Evolutionary conservation across 2,329 filamentous ascomycete genomes (phyloP), one percentile per base, ranked within the genome.

Genomic region (Lachnellula hyalina): DNA sequence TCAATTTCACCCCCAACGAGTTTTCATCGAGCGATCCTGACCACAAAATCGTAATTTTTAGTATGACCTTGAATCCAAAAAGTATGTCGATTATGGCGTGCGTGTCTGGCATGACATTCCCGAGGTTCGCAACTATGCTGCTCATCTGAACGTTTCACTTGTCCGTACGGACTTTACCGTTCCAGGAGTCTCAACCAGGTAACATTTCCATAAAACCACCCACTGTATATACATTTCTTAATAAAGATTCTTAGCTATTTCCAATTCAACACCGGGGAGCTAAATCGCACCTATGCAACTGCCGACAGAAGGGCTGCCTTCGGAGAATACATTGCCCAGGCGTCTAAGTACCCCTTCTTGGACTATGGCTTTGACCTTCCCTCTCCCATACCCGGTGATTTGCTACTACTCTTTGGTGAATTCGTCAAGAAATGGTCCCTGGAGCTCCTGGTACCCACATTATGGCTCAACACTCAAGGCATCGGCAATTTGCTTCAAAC

Each of bases 391-490:
- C 57, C 60, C 8, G 47, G 49, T 3, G 57, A 62, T 35, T 51
- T 62, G 5, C 36, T 60, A 6, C 21, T 60, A 5, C 49, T 53
- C 14, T 58, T 56, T 17, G 23, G 34, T 2, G 47, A 58, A 2
- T 62, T 60, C 46, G 36, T 53, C 34, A 46, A 36, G 19, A 62
- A 60, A 44, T 57, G 60, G 63, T 64, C 68, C 19, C 63, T 81
- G 14, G 63, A 70, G 21, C 74, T 68, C 36, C 66, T 73, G 4
- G 68, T 77, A 1, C 71, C 69, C 19, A 65, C 67, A 3, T 70
- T 78, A 28, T 75, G 71, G 56, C 61, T 64, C n/a, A 70, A 71
- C 49, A 70, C 70, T 23, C 70, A 76, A 41, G 76, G 74, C 3
- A 60, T 75, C 2, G 73, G 73, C 12, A 72, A 78, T 55, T 68